Percentiles rank a stretch among this genome's conserved stretches.
Evolutionary conservation across 78 protist species (phyloP).

Genomic region (Polysphondylium violaceum): DNA sequence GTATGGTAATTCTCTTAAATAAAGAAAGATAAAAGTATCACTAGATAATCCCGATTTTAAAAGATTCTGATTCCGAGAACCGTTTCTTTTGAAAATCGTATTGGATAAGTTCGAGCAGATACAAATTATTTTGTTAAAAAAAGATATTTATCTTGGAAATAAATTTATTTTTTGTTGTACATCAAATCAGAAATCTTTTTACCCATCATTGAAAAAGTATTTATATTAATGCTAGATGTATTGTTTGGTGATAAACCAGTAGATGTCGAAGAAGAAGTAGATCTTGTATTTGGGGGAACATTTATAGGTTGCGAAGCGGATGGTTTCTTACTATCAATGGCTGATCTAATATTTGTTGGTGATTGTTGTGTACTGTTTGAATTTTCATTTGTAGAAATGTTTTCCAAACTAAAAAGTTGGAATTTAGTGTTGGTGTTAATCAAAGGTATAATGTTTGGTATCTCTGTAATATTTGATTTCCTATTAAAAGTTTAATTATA

Average conservation of each 20-base stretch:
- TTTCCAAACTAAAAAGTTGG: slow-evolving; percentile 33
- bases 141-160: too few species aligned
- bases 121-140: too few species aligned
- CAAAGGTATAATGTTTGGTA: slow-evolving; percentile 36
- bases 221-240: too few species aligned
- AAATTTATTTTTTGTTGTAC: slow-evolving; percentile 6
- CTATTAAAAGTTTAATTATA: not conserved
- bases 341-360: slow-evolving; percentile 1
- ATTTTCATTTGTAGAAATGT: not conserved
- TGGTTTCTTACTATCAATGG: not conserved
- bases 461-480: not conserved
- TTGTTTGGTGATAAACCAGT: not conserved
- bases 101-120: too few species aligned
- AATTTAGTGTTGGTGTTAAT: slow-evolving; percentile 19
- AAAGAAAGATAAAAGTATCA: too few species aligned
- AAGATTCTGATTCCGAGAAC: too few species aligned
- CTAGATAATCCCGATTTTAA: too few species aligned
- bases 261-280: not conserved
- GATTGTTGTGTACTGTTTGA: not conserved
- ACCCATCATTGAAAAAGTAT: slow-evolving; percentile 24
- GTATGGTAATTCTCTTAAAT: too few species aligned
- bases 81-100: too few species aligned
- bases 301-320: not conserved
- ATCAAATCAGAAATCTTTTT: slow-evolving; percentile 27
- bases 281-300: not conserved